Evolutionary conservation across 257 asterid species (phyloP), one percentile per base, ranked within the genome.

Genomic region (Primulina huaijiensis): DNA sequence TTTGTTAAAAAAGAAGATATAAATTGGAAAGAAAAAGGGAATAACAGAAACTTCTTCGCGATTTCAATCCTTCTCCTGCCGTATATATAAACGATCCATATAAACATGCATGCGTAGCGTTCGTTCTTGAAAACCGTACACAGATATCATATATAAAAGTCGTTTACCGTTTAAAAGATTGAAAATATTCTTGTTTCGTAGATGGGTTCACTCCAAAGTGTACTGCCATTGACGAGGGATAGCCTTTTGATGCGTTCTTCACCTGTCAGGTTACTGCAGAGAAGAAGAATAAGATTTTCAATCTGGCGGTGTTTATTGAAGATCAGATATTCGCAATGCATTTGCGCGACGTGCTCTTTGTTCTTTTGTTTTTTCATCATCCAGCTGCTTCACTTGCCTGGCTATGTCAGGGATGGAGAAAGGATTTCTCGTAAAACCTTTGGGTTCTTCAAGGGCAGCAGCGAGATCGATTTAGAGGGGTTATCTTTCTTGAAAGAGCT

Each of bases 141-240:
- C 43, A 35, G 9, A 35, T 35, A 35, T 35, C 43, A 35, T 2
- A 27, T 27, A 27, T 35, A 35, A 35, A 35, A 35, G 57, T 10
- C 43, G 43, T 35, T 21, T 35, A 66, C n/a, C 12, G 16, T 34
- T 14, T 46, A 21, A 50, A 23, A 35, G 16, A 10, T 64, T 29
- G 16, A 8, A 30, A 11, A 7, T 62, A 71, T 72, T 53, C 63
- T 64, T 65, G 60, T 34, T 69, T 64, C 68, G 60, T 79, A 63
- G 71, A 83, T 92, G 98, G 98, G 97, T 74, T 90, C 92, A 43
- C 89, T 83, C 55, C 96, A 82, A 72, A 86, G 77, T 73, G 84
- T 84, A 67, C 58, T 61, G 80, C 73, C 80, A 12, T 35, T 75
- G 72, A 82, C 80, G 82, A 87, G 79, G 79, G 93, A 87, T 77